phyloP scores from a whole-genome alignment of 2,329 filamentous ascomycete species.

The Phaeoacremonium minimum region DNA sequence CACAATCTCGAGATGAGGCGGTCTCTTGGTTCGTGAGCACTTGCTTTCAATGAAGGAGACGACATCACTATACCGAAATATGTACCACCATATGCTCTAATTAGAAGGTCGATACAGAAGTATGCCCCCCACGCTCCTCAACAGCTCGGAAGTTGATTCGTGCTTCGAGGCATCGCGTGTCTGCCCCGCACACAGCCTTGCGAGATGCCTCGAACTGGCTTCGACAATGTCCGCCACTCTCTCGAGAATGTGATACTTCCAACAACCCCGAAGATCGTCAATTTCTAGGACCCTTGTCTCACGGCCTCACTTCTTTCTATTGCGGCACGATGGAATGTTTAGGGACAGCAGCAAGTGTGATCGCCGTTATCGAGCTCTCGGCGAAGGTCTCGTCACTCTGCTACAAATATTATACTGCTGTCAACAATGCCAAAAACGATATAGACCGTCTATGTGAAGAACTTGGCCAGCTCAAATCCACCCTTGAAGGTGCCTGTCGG shows the following conservation, averaged over 20 bases:
- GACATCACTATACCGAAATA: too few relatives aligned
- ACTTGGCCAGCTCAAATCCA: slow-evolving; percentile 5
- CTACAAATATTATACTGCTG: slow-evolving; percentile 7
- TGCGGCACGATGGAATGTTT: neutral
- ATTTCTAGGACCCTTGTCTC: neutral
- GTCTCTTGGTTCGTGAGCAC: neutral
- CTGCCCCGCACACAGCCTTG: neutral
- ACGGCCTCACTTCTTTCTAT: neutral
- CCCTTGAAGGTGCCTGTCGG: slow-evolving; percentile 3
- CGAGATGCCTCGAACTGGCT: neutral
- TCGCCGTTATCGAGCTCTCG: slow-evolving; percentile 8
- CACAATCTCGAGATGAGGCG: neutral
- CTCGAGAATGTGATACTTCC: neutral
- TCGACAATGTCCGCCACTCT: neutral
- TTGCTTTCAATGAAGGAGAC: too few relatives aligned
- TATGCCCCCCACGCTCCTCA: neutral
- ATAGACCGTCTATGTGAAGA: slow-evolving; percentile 7
- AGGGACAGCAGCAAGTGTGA: slow-evolving; percentile 4
- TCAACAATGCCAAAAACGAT: slow-evolving; percentile 8
- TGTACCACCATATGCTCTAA: neutral
- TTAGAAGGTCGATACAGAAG: neutral
- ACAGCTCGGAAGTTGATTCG: neutral
- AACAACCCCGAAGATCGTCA: neutral
- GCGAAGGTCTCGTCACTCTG: slow-evolving; percentile 7
- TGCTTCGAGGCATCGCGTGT: neutral